phyloP scores from a whole-genome alignment of 73 alveolate species.

The Symbiodinium natans region DNA sequence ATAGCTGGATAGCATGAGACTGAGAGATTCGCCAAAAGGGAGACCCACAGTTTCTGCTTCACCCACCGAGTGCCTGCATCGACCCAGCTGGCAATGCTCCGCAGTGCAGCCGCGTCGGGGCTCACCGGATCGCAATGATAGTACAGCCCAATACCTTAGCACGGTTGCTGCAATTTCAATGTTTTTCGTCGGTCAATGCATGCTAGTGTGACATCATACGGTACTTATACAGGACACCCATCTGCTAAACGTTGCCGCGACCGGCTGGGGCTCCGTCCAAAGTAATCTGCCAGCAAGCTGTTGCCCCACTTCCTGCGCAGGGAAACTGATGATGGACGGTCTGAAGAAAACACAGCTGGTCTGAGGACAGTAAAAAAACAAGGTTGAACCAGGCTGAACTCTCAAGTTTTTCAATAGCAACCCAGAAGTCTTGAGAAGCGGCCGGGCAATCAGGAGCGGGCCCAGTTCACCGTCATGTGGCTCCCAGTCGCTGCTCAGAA shows the following conservation, averaged over 20 bases:
- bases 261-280: conserved; percentile 20
- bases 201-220: too few relatives aligned
- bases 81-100: conserved; percentile 82
- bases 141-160: conserved; percentile 40
- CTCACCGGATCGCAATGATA: conserved; percentile 59
- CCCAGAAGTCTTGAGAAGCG: conserved; percentile 32
- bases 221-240: too few relatives aligned
- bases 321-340: too few relatives aligned
- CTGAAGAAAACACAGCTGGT: too few relatives aligned
- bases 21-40: too few relatives aligned
- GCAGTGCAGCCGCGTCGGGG: conserved; percentile 85
- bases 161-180: neutral
- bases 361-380: too few relatives aligned
- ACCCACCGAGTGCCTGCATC: conserved; percentile 65
- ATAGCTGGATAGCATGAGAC: too few relatives aligned
- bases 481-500: conserved; percentile 89
- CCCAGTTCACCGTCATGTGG: conserved; percentile 5
- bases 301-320: conserved; percentile 85
- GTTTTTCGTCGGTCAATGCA: too few relatives aligned
- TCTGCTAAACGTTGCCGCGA: too few relatives aligned
- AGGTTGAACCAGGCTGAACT: too few relatives aligned
- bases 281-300: conserved; percentile 49
- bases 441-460: neutral
- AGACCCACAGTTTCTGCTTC: too few relatives aligned
- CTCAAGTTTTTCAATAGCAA: neutral